Base-by-base conservation (phyloP, 1,284 basidiomycete species). In the Apiotrichum akiyoshidainum region DNA sequence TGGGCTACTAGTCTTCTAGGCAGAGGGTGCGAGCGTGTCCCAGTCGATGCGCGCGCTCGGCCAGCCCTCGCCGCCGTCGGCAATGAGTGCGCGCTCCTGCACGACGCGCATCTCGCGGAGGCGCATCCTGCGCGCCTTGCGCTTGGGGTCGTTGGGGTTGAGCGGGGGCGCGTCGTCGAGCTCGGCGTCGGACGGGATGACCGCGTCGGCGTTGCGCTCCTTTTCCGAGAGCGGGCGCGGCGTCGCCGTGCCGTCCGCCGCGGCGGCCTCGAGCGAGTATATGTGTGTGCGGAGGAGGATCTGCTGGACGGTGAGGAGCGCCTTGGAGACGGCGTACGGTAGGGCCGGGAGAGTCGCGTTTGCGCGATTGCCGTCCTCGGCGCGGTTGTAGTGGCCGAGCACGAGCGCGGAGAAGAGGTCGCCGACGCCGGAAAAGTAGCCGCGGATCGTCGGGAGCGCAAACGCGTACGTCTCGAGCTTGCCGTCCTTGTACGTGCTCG, bases 341-440 rank as follows among this genome's bases (percentile, higher is more conserved):
- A 90, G 75, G 9, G 81, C 74, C 7, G 80, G 58, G 3, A 66
- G 63, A 1, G 19, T 21, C 17, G 34, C 12, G 34, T 5, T n/a
- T 17, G 12, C 19, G 34, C 13, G 19, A 0, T 21, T 9, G 1
- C 35, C 21, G 14, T 39, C 21, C 48, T n/a, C 13, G 17, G 2
- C 26, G 47, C n/a, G 42, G n/a, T 78, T 71, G 74, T 87, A 97
- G 68, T 94, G 87, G 0, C 87, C 95, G 0, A 96, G 81, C 17
- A 94, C 85, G 55, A 99, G 85, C 0, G 96, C 91, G 2, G 94
- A 93, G 80, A 99, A 99, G 54, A 98, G 84, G 74, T 99, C 95
- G 14, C 95, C 96, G 3, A 97, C 94, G 31, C 95, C 96, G 12
- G 90, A 90, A 75, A 95, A 99, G 79, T 97, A 96, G 11, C 92